phyloP scores from a whole-genome alignment of 2,329 filamentous ascomycete genomes.

The Venturia oleaginea region DNA sequence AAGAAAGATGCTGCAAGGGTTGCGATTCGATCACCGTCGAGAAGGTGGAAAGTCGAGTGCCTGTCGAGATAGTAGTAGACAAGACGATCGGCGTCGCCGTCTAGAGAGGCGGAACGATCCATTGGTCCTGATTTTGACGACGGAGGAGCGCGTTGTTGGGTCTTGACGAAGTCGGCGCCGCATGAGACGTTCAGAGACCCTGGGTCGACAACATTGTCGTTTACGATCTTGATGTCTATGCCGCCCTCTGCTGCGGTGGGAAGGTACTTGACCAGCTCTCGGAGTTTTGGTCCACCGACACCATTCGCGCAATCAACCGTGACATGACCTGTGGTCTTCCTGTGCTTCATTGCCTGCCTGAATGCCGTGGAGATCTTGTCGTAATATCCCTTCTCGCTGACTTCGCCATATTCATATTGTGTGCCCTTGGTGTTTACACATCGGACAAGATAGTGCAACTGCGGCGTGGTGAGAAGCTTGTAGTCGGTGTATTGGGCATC shows the following conservation, averaged over 20 bases:
- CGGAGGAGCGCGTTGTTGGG: constrained; percentile 81
- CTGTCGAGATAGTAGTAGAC: constrained; percentile 90
- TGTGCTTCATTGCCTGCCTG: constrained; percentile 68
- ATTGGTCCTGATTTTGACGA: constrained; percentile 67
- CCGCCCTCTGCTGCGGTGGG: constrained; percentile 57
- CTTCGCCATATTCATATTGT: constrained; percentile 75
- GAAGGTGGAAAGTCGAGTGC: constrained; percentile 75
- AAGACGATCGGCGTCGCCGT: constrained; percentile 90
- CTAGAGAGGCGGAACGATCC: constrained; percentile 79
- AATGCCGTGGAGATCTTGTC: constrained; percentile 83
- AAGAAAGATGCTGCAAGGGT: constrained; percentile 92
- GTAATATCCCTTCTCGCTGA: constrained; percentile 89
- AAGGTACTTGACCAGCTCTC: constrained; percentile 75
- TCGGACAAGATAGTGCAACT: constrained; percentile 91
- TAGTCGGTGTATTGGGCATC: constrained; percentile 70
- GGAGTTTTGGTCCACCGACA: constrained; percentile 85
- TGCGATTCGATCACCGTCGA: constrained; percentile 94
- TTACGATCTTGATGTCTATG: constrained; percentile 77
- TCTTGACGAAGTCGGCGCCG: constrained; percentile 96
- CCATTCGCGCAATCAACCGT: constrained; percentile 95
- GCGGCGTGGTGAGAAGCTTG: constrained; percentile 91
- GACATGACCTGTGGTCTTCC: constrained; percentile 63
- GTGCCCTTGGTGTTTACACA: constrained; percentile 90
- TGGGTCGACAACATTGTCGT: constrained; percentile 85
- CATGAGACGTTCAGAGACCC: constrained; percentile 83